Percentiles rank a stretch among this genome's conserved stretches.
These are phyloP conservation scores for Trichoderma sp. DNA, from an alignment of 2,329 filamentous ascomycete genomes.

Conservation along the genomic window DNA sequence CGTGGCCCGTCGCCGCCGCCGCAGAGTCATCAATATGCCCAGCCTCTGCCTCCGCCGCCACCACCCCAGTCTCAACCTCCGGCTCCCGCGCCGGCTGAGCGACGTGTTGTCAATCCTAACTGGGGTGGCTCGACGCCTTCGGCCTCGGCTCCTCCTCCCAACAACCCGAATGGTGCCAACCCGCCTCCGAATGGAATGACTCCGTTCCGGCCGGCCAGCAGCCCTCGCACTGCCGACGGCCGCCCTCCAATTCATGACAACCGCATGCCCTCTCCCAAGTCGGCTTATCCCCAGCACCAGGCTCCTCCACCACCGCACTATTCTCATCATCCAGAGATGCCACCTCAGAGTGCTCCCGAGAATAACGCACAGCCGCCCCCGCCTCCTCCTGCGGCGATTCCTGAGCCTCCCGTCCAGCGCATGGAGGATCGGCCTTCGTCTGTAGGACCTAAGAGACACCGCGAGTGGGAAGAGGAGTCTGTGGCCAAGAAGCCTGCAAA, in stretches of 20 bases:
- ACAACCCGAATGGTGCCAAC: slow-evolving; percentile 36
- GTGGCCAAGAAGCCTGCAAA: slow-evolving; percentile 80
- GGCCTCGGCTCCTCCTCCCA: slow-evolving; percentile 37
- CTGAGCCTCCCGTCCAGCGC: slow-evolving; percentile 63
- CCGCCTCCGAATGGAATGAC: slow-evolving; percentile 55
- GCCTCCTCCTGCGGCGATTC: slow-evolving; percentile 47
- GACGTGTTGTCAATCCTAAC: slow-evolving; percentile 59
- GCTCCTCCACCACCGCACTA: slow-evolving; percentile 48
- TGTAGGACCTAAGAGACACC: slow-evolving; percentile 75
- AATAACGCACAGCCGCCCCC: slow-evolving; percentile 45
- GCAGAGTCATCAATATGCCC: slow-evolving; percentile 43
- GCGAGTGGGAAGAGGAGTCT: slow-evolving; percentile 89
- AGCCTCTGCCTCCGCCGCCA: slow-evolving; percentile 52
- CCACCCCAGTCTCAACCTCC: slow-evolving; percentile 42
- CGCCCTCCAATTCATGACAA: slow-evolving; percentile 76
- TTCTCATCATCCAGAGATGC: slow-evolving; percentile 65
- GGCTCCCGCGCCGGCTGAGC: slow-evolving; percentile 51
- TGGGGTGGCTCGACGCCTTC: slow-evolving; percentile 54
- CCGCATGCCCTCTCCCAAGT: slow-evolving; percentile 86
- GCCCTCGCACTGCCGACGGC: slow-evolving; percentile 73
- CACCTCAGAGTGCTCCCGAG: slow-evolving; percentile 61
- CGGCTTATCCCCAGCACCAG: slow-evolving; percentile 76
- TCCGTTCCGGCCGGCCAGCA: slow-evolving; percentile 68
- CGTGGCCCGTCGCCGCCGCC: slow-evolving; percentile 54
- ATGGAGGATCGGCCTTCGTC: slow-evolving; percentile 73